phyloP scores from a whole-genome alignment of 345 rosid genomes.

The Eucalyptus erythrocorys region DNA sequence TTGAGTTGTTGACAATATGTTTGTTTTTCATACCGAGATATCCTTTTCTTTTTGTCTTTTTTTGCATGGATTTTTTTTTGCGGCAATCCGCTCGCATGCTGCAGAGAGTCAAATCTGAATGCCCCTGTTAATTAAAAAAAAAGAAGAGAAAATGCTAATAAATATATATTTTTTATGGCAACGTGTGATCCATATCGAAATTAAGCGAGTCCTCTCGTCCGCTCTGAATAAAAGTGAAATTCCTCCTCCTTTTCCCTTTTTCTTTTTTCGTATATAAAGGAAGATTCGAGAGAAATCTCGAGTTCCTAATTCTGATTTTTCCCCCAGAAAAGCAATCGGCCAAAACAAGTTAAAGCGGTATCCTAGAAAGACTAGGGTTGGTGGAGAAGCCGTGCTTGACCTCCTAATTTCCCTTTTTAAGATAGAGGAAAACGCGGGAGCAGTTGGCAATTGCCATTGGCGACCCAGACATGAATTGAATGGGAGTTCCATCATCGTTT shows the following conservation, averaged over 20 bases:
- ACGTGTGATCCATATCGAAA: neutral
- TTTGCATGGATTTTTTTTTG: neutral
- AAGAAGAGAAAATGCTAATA: neutral
- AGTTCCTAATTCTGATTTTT: neutral
- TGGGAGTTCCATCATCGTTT: neutral
- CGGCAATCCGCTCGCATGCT: neutral
- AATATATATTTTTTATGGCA: neutral
- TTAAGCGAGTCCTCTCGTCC: neutral
- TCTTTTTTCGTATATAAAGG: neutral
- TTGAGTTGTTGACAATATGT: neutral
- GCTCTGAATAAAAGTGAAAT: neutral
- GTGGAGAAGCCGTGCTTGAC: neutral
- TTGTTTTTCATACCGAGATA: neutral
- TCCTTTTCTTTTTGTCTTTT: rapidly evolving
- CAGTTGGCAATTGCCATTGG: neutral
- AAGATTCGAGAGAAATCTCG: neutral
- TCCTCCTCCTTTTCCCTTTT: neutral
- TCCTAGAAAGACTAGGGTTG: too few species aligned
- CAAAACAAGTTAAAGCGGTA: too few species aligned
- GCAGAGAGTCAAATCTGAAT: neutral
- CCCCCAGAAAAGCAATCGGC: neutral
- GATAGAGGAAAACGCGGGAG: neutral
- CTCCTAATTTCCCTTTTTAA: too few species aligned
- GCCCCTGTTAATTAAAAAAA: neutral
- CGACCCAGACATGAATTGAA: neutral